A percentile compares a stretch with the other conserved stretches of the same genome.
Conservation (phyloP, 2,329 filamentous ascomycete species). For the Cercospora zeina region DNA sequence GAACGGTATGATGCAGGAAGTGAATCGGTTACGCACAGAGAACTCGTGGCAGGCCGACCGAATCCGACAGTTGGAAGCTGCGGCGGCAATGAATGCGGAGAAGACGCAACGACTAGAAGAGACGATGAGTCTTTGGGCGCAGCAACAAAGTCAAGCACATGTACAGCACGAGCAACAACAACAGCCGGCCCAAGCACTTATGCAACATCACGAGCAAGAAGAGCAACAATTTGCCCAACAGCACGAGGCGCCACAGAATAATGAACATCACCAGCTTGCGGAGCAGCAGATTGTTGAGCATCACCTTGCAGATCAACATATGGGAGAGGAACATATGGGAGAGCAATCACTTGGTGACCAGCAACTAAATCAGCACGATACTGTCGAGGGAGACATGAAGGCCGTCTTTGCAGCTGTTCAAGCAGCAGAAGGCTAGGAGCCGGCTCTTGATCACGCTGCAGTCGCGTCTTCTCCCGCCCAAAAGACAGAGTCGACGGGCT, state of each 20-base stretch:
- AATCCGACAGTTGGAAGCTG: constrained; percentile 31
- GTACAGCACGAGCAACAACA: constrained; percentile 14
- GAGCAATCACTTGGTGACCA: constrained; percentile 3
- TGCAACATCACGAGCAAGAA: constrained; percentile 6
- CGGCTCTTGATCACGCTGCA: neutral
- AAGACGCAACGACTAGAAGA: constrained; percentile 18
- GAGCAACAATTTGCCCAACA: constrained; percentile 6
- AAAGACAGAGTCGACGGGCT: neutral
- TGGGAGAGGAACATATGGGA: neutral
- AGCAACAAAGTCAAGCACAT: constrained; percentile 13
- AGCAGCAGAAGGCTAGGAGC: neutral
- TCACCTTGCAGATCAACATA: neutral
- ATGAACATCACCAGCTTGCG: constrained; percentile 7
- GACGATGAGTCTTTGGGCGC: constrained; percentile 21
- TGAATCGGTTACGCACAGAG: constrained; percentile 46
- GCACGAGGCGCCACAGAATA: neutral
- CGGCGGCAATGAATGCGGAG: constrained; percentile 15
- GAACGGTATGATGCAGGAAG: constrained; percentile 42
- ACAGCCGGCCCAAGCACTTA: constrained; percentile 3
- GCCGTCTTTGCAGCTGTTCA: constrained; percentile 8
- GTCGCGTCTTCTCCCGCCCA: neutral
- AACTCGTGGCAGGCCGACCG: constrained; percentile 46
- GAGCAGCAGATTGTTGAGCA: constrained; percentile 8
- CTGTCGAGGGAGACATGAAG: constrained; percentile 8
- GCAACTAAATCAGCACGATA: neutral